Evolutionary conservation across 306 rosid species (phyloP), one percentile per base, ranked within the genome.

Genomic region (Cicer pinnatifidum): DNA sequence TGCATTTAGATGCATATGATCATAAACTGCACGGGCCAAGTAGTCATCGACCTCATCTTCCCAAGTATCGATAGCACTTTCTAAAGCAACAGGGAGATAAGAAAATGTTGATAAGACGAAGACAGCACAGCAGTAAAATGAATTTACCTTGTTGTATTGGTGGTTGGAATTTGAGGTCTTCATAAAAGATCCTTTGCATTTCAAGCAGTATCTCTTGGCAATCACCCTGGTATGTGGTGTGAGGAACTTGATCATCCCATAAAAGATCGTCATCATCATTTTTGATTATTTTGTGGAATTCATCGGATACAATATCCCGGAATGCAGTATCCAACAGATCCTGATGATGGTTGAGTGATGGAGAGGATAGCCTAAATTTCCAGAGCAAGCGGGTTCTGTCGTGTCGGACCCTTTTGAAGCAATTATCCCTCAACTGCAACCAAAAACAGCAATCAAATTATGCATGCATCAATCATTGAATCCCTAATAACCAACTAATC

Each of bases 121-220:
- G 35, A 28, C 0, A 28, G 5, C 35, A 28, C 35, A 28, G 35
- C 5, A 28, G 35, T 28, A 28, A 3, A 28, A 3, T 28, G 5
- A 28, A 3, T 28, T 3, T 28, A 28, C 56, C 56, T 50, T 13
- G 56, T 13, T 41, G 66, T 8, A 40, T 13, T 11, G 72, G 75
- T 72, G 85, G 72, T 59, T 90, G 85, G 20, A 48, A 67, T 45
- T 60, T 59, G 53, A 82, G 85, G 80, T 90, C 92, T 78, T 92
- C 81, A 71, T 92, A 92, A 85, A 92, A 92, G 50, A 92, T 87
- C 71, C 82, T 86, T 72, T 89, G 92, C 96, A 92, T 90, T 81
- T 90, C 92, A 74, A 92, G 40, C 73, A 89, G 50, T 8, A 92
- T 89, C 13, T 83, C 96, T 85, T 89, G 87, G 67, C 91, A 84